Evolutionary conservation across 192 early-diverging fungal genomes (phyloP), one percentile per base, ranked within the genome.

Genomic region (Neocallimastix lanati): DNA sequence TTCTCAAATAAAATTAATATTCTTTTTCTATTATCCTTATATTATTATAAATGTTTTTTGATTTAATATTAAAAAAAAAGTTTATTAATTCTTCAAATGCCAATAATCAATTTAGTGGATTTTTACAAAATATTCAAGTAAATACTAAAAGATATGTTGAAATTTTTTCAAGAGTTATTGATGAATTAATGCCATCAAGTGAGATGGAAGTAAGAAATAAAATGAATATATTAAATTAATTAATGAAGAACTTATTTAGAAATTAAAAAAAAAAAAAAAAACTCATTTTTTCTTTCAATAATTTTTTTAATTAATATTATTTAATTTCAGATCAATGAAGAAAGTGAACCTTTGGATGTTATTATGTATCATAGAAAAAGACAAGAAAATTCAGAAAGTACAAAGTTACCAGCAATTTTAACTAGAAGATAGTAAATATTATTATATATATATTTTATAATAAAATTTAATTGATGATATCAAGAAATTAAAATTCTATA

Each of bases 81-180:
- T 78, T 27, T 28, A 29, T 28, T 25, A n/a, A 36, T 29, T 28
- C 28, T 12, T 16, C 80, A 6, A 30, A 58, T 79, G 6, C 76
- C 25, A 29, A 58, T 40, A 37, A n/a, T n/a, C n/a, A 81, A 28
- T 35, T 80, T 80, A 80, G 81, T 27, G 79, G 37, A 28, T 30
- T 29, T 29, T 37, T 81, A 82, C 78, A 90, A 12, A 67, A 91
- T 82, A 96, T 98, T 67, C 86, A 89, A 82, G 84, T 84, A 81
- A 98, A 98, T 86, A 89, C 95, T n/a, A 92, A 90, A 82, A 90
- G 92, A 77, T 98, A 96, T 84, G 86, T 92, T 28, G 88, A 91
- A 78, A 85, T 98, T 38, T 92, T 96, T 82, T 90, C 86, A 81
- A 86, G 83, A 78, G 93, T 90, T 14, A 90, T 96, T 84, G 96